Evolutionary conservation across 2,329 filamentous ascomycete genomes (phyloP).

Genomic region (Aspergillus novofumigatus): DNA sequence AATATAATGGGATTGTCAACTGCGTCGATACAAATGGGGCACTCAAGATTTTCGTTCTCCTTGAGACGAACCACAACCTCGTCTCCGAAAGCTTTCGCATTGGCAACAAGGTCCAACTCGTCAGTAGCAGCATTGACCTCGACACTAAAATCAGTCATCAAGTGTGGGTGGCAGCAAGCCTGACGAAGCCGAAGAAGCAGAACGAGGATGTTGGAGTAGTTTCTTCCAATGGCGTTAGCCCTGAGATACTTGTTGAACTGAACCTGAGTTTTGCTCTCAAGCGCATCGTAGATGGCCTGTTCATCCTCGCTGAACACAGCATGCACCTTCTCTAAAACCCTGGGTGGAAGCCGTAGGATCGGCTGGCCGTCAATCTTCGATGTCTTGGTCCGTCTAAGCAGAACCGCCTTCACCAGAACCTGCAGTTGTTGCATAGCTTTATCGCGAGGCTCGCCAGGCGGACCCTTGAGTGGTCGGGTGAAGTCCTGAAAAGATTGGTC

Average conservation of each 20-base stretch:
- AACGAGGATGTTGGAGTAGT: slow-evolving; percentile 77
- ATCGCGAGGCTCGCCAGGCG: slow-evolving; percentile 27
- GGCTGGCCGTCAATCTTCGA: slow-evolving; percentile 75
- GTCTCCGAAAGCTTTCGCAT: slow-evolving; percentile 58
- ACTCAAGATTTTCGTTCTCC: slow-evolving; percentile 62
- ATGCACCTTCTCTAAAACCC: slow-evolving; percentile 58
- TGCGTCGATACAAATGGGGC: slow-evolving; percentile 76
- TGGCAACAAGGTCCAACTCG: slow-evolving; percentile 54
- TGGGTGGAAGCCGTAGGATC: slow-evolving; percentile 64
- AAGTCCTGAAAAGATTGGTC: slow-evolving; percentile 40
- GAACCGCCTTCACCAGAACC: slow-evolving; percentile 70
- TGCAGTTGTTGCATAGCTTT: slow-evolving; percentile 67
- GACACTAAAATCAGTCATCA: slow-evolving; percentile 63
- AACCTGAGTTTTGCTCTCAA: slow-evolving; percentile 64
- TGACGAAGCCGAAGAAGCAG: slow-evolving; percentile 76
- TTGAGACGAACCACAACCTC: slow-evolving; percentile 66
- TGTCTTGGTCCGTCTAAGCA: slow-evolving; percentile 77
- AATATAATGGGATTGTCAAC: slow-evolving; percentile 72
- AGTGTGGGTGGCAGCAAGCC: slow-evolving; percentile 71
- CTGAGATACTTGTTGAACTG: slow-evolving; percentile 74
- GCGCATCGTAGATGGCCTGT: slow-evolving; percentile 57
- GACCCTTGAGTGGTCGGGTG: slow-evolving; percentile 48
- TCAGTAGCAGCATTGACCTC: slow-evolving; percentile 45
- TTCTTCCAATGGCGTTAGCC: slow-evolving; percentile 61
- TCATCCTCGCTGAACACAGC: slow-evolving; percentile 67